These are phyloP conservation scores for Vishniacozyma victoriae DNA, from an alignment of 768 basidiomycete genomes.

Conservation along the genomic window DNA sequence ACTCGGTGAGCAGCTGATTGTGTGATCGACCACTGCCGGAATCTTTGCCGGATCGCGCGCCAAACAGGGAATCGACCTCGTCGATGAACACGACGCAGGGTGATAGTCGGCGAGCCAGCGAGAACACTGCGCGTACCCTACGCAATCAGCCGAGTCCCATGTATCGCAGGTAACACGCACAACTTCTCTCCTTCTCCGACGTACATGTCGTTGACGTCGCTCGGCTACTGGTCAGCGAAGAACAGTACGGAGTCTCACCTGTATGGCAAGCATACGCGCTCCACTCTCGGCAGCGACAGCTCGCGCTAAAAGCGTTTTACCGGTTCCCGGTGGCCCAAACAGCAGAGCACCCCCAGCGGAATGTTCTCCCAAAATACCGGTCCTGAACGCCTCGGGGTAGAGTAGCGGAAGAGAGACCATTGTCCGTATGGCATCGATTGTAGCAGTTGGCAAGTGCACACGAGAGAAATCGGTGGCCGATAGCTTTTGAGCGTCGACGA, in stretches of 20 bases:
- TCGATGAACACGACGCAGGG: conserved; percentile 93
- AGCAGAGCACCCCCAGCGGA: conserved; percentile 84
- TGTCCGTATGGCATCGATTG: conserved; percentile 85
- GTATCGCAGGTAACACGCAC: conserved; percentile 54
- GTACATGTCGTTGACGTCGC: conserved; percentile 88
- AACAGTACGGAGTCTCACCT: conserved; percentile 9
- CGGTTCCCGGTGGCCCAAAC: conserved; percentile 86
- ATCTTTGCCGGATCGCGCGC: conserved; percentile 71
- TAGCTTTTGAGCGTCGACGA: conserved; percentile 68
- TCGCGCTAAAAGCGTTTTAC: conserved; percentile 81
- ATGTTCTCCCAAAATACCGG: conserved; percentile 84
- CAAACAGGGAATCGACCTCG: conserved; percentile 88
- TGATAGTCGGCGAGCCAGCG: conserved; percentile 72
- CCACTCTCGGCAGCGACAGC: conserved; percentile 91
- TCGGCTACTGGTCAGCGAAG: conserved; percentile 52
- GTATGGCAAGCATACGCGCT: conserved; percentile 82
- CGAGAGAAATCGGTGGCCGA: conserved; percentile 67
- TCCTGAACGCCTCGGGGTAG: conserved; percentile 77
- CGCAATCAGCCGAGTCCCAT: conserved; percentile 50
- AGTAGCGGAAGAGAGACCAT: conserved; percentile 83
- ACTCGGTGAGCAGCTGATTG: conserved; percentile 58
- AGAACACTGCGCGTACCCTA: conserved; percentile 74
- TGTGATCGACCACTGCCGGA: conserved; percentile 77
- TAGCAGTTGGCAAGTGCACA: conserved; percentile 79
- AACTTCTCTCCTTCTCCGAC: conserved; percentile 45